Evolutionary conservation across 2,329 filamentous ascomycete species (phyloP).

Genomic region (Apiospora pterosperma): DNA sequence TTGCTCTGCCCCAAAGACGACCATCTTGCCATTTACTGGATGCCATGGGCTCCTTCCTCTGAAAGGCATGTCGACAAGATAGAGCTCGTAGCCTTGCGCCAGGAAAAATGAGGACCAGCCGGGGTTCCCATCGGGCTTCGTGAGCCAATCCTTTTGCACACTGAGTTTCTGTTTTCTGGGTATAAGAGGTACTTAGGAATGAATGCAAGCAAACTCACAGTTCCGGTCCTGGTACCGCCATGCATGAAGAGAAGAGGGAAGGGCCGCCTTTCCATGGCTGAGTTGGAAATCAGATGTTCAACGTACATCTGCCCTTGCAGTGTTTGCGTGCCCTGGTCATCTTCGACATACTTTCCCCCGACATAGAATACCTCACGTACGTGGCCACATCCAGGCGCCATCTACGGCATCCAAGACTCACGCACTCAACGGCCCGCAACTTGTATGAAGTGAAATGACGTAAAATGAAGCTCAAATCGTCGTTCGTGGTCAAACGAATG

Average conservation of each 20-base stretch:
- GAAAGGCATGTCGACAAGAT: conserved; percentile 43
- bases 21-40: conserved; percentile 24
- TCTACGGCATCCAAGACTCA: neutral
- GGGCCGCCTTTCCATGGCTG: conserved; percentile 15
- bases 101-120: conserved; percentile 49
- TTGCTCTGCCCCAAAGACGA: conserved; percentile 28
- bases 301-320: conserved; percentile 48
- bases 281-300: conserved; percentile 39
- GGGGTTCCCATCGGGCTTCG: conserved; percentile 41
- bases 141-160: conserved; percentile 37
- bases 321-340: conserved; percentile 26
- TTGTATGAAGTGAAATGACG: neutral
- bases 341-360: conserved; percentile 31
- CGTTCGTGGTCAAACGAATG: neutral
- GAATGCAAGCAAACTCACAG: conserved; percentile 22
- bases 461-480: neutral
- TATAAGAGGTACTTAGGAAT: neutral
- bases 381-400: neutral
- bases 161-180: conserved; percentile 6
- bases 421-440: neutral
- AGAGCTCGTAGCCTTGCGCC: conserved; percentile 41
- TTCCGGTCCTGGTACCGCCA: conserved; percentile 38
- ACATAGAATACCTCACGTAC: conserved; percentile 26
- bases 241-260: conserved; percentile 40
- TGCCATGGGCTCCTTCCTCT: conserved; percentile 42